phyloP scores from a whole-genome alignment of 2,329 filamentous ascomycete genomes.

The Cucurbitaria berberidis region DNA sequence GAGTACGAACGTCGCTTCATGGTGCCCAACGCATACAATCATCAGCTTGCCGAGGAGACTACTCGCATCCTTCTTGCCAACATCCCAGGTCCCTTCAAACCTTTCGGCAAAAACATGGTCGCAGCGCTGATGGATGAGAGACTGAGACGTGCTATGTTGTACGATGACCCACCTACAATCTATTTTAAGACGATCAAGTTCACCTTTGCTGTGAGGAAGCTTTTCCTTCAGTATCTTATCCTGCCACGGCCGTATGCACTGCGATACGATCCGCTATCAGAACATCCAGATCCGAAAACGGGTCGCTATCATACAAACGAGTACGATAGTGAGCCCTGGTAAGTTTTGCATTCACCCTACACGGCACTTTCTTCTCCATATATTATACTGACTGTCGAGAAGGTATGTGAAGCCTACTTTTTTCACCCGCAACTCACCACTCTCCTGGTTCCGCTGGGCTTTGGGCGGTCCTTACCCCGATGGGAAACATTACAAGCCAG shows the following conservation, averaged over 20 bases:
- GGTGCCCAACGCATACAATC: constrained; percentile 53
- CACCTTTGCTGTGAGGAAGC: constrained; percentile 60
- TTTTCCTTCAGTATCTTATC: constrained; percentile 63
- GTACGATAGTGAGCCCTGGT: constrained; percentile 41
- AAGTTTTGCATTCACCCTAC: constrained; percentile 42
- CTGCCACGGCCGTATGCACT: constrained; percentile 60
- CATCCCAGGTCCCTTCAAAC: constrained; percentile 55
- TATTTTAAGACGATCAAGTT: constrained; percentile 52
- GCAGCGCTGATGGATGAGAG: constrained; percentile 68
- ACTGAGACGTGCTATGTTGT: constrained; percentile 67
- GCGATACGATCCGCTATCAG: constrained; percentile 45
- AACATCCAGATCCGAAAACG: constrained; percentile 57
- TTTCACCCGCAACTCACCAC: constrained; percentile 19
- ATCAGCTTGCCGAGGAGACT: constrained; percentile 61
- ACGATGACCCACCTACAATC: constrained; percentile 43
- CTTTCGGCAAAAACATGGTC: constrained; percentile 58
- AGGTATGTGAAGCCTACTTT: constrained; percentile 36
- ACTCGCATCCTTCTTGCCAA: constrained; percentile 66
- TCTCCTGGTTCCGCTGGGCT: constrained; percentile 52
- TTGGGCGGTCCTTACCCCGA: constrained; percentile 69
- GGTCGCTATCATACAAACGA: constrained; percentile 26
- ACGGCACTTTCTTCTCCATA: neutral
- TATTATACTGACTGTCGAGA: constrained; percentile 1
- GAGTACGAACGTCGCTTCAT: constrained; percentile 67
- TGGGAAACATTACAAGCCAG: constrained; percentile 59